These are phyloP conservation scores for Pichia inconspicua DNA, from an alignment of 1,139 yeast genomes.

Conservation along the genomic window DNA sequence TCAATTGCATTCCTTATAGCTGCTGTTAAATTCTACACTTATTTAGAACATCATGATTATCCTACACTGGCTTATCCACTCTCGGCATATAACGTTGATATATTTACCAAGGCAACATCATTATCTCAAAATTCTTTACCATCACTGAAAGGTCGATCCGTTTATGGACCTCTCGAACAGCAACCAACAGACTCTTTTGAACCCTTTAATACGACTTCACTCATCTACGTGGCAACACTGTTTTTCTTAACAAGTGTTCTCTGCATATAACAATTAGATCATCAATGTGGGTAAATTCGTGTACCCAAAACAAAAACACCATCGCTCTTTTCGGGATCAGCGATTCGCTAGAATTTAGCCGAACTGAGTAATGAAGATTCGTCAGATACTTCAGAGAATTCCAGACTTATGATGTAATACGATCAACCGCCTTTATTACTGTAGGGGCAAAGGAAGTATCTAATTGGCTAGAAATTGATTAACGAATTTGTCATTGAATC, in stretches of 20 bases:
- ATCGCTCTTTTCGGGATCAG: no score
- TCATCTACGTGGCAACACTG: background rate
- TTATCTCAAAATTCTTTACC: background rate
- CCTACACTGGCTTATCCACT: conserved; percentile 8
- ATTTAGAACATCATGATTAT: background rate
- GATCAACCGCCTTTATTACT: no score
- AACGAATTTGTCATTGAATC: background rate
- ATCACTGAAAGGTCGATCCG: background rate
- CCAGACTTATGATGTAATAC: no score
- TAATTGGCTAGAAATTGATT: no score
- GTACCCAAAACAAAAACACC: no score
- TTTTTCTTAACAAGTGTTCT: background rate
- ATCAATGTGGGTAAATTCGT: no score
- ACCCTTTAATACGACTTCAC: background rate
- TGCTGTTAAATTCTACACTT: background rate
- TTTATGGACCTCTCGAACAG: background rate
- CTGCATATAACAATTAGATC: background rate
- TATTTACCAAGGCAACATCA: background rate
- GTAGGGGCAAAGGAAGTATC: no score
- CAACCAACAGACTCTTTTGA: background rate
- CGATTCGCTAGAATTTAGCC: no score
- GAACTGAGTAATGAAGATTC: no score
- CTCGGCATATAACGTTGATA: conserved; percentile 7
- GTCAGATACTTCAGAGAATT: no score
- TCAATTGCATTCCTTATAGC: background rate